Conservation (phyloP, 805 yeast genomes). For the Ogataea pilisensis region DNA sequence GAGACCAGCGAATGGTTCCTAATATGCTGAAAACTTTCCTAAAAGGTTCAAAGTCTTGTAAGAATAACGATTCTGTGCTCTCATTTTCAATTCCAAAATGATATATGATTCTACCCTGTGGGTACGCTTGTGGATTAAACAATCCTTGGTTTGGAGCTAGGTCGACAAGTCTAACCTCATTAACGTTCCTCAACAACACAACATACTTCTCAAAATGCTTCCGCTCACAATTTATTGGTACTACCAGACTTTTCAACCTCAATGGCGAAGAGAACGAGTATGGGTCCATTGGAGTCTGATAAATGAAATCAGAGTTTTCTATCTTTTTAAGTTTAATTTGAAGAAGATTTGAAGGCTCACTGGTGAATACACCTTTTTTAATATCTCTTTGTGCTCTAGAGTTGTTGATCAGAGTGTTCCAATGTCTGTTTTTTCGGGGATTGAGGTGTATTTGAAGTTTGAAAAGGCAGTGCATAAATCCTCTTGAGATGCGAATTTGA, state of each 20-base stretch:
- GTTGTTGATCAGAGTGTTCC: too few species aligned
- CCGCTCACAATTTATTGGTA: constrained; percentile 57
- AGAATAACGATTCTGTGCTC: constrained; percentile 42
- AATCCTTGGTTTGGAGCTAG: constrained; percentile 59
- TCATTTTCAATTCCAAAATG: constrained; percentile 54
- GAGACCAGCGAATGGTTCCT: constrained; percentile 37
- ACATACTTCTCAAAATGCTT: constrained; percentile 41
- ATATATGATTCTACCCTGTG: constrained; percentile 68
- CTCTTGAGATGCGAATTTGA: too few species aligned
- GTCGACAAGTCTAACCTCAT: constrained; percentile 71
- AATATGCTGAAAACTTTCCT: constrained; percentile 67
- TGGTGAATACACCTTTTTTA: too few species aligned
- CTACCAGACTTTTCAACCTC: constrained; percentile 58
- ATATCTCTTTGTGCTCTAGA: too few species aligned
- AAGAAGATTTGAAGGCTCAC: too few species aligned
- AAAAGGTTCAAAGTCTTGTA: constrained; percentile 88
- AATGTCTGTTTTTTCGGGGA: too few species aligned
- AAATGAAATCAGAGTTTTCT: too few species aligned
- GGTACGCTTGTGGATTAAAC: constrained; percentile 84
- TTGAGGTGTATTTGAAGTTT: too few species aligned
- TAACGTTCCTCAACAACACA: constrained; percentile 40
- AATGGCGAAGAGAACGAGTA: constrained; percentile 61
- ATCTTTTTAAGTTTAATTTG: too few species aligned
- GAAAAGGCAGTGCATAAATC: too few species aligned
- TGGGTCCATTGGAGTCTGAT: constrained; percentile 28